Evolutionary conservation across 2,329 filamentous ascomycete species (phyloP).

Genomic region (Ophiognomonia clavigignenti-juglandacearum): DNA sequence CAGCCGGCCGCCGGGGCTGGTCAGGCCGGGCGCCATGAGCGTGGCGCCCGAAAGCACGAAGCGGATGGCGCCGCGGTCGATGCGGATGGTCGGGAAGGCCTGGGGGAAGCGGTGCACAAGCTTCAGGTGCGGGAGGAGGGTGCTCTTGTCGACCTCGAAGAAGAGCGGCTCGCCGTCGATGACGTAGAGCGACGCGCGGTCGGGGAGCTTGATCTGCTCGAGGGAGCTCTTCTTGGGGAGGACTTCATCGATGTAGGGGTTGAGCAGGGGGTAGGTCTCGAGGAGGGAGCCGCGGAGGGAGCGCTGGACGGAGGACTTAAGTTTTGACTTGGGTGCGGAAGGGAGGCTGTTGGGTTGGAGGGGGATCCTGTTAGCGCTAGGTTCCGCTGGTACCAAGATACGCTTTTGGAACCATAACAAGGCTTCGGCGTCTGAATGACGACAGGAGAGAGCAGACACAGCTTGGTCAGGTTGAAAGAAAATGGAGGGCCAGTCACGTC

Average conservation of each 20-base stretch:
- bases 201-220: slow-evolving; percentile 87
- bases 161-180: slow-evolving; percentile 76
- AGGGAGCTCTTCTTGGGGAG: slow-evolving; percentile 92
- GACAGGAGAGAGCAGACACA: too few species aligned
- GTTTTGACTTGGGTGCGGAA: slow-evolving; percentile 81
- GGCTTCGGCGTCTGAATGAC: too few species aligned
- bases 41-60: slow-evolving; percentile 93
- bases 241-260: slow-evolving; percentile 86
- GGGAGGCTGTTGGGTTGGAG: slow-evolving; percentile 71
- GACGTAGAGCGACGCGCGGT: slow-evolving; percentile 84
- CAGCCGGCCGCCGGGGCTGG: slow-evolving; percentile 73
- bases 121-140: slow-evolving; percentile 79
- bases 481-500: not conserved
- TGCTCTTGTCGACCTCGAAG: slow-evolving; percentile 72
- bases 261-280: slow-evolving; percentile 79
- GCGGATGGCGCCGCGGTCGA: slow-evolving; percentile 92
- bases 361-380: too few species aligned
- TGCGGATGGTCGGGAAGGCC: slow-evolving; percentile 78
- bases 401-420: too few species aligned
- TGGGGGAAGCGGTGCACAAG: slow-evolving; percentile 87
- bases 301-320: slow-evolving; percentile 94
- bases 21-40: slow-evolving; percentile 93
- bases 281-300: slow-evolving; percentile 77
- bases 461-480: not conserved
- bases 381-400: too few species aligned